Conservation (phyloP, 805 yeast species). For the Candida mattraensis region DNA sequence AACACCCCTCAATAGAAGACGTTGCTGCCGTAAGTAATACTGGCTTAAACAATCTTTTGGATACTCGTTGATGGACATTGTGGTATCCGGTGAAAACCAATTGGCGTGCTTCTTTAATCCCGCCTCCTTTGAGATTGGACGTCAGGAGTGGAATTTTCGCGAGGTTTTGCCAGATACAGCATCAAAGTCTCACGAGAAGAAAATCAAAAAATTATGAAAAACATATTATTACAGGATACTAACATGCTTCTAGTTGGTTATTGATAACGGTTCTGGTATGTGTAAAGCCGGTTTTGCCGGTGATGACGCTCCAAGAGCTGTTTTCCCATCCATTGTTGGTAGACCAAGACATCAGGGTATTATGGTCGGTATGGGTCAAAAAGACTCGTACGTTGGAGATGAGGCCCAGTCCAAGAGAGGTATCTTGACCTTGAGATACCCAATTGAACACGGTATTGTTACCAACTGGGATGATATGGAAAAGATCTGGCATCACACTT, state of each 20-base stretch:
- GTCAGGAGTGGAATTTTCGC: conserved; percentile 14
- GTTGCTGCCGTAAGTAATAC: conserved; percentile 44
- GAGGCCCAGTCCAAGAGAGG: conserved; percentile 99
- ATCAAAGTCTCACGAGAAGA: not conserved
- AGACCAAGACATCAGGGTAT: conserved; percentile 99
- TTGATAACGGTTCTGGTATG: conserved; percentile 99
- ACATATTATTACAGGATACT: too few species aligned
- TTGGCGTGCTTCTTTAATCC: too few species aligned
- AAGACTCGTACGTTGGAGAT: conserved; percentile 99
- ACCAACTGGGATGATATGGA: conserved; percentile 99
- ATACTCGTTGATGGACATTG: too few species aligned
- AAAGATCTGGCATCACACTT: conserved; percentile 99
- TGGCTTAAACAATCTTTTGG: not conserved
- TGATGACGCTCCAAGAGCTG: conserved; percentile 99
- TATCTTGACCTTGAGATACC: conserved; percentile 97
- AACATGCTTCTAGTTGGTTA: conserved; percentile 60
- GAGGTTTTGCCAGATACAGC: conserved; percentile 3
- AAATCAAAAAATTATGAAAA: too few species aligned
- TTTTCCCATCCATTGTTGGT: conserved; percentile 99
- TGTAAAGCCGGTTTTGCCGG: conserved; percentile 99
- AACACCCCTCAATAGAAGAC: conserved; percentile 41
- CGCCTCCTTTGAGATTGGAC: conserved; percentile 4
- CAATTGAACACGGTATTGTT: conserved; percentile 99
- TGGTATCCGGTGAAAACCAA: too few species aligned
- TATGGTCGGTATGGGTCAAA: conserved; percentile 99